These are phyloP conservation scores for Dactylellina cionopaga DNA, from an alignment of 2,329 filamentous ascomycete genomes.

Conservation along the genomic window DNA sequence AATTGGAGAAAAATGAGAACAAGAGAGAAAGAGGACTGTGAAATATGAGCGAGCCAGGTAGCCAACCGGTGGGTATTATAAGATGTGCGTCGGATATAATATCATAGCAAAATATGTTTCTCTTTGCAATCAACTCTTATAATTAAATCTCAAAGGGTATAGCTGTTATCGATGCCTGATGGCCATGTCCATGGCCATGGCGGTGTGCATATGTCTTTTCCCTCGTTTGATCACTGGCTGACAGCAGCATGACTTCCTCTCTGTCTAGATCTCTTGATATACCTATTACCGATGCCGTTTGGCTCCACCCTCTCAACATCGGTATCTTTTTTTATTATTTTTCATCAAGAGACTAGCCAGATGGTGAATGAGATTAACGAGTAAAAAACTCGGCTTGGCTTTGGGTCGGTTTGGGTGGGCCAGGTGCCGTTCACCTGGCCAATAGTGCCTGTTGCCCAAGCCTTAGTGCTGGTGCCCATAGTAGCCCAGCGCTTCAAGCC, in stretches of 20 bases:
- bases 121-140: not conserved
- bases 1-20: slow-evolving; percentile 1
- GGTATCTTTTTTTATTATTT: not conserved
- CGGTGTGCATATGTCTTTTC: no score
- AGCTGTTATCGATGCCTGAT: slow-evolving; percentile 10
- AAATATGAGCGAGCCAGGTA: not conserved
- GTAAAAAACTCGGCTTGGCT: no score
- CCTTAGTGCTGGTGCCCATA: no score
- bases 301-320: not conserved
- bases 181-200: slow-evolving; percentile 19
- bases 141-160: not conserved
- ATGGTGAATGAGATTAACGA: slow-evolving; percentile 22
- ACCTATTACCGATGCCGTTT: slow-evolving; percentile 2
- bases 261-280: not conserved
- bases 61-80: not conserved
- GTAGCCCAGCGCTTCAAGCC: not conserved
- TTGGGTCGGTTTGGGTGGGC: slow-evolving; percentile 36
- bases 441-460: no score
- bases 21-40: not conserved
- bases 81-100: slow-evolving; percentile 11
- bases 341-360: not conserved
- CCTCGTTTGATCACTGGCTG: slow-evolving; percentile 36
- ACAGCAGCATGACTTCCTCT: slow-evolving; percentile 28
- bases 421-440: slow-evolving; percentile 47
- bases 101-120: not conserved